Percentiles rank a stretch among this genome's conserved stretches.
These are phyloP conservation scores for Kwoniella botswanensis DNA, from an alignment of 768 basidiomycete species.

Conservation along the genomic window DNA sequence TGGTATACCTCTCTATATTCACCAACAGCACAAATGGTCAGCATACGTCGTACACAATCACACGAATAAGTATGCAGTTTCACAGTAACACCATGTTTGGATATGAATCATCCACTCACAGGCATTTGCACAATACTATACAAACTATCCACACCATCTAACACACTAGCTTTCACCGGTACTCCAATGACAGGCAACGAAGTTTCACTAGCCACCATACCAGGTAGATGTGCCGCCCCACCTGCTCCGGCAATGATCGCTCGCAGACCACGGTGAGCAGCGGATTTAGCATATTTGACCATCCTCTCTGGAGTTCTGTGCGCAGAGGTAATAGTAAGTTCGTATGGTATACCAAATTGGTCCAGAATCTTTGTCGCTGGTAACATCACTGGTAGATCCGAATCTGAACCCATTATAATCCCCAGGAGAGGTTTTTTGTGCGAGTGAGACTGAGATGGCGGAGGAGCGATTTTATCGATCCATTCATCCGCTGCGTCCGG, in stretches of 20 bases:
- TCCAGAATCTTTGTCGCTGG: constrained; percentile 84
- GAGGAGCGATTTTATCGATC: constrained; percentile 58
- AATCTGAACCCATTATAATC: constrained; percentile 98
- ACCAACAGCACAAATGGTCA: no score
- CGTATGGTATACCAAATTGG: constrained; percentile 82
- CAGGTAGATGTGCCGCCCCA: constrained; percentile 97
- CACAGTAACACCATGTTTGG: no score
- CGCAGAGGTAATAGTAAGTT: constrained; percentile 93
- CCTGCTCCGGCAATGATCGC: constrained; percentile 93
- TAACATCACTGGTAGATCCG: constrained; percentile 91
- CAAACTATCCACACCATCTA: constrained; percentile 96
- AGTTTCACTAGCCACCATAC: constrained; percentile 97
- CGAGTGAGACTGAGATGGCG: constrained; percentile 62
- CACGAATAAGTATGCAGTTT: no score
- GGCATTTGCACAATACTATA: constrained; percentile 99
- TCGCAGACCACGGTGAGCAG: constrained; percentile 63
- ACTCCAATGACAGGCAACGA: constrained; percentile 91
- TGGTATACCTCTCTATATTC: constrained; percentile 82
- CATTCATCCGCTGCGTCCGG: constrained; percentile 58
- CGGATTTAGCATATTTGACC: constrained; percentile 78
- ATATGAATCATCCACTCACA: constrained; percentile 62
- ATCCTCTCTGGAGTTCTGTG: constrained; percentile 91
- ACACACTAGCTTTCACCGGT: constrained; percentile 88
- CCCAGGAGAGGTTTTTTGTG: constrained; percentile 78
- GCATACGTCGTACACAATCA: no score